Evolutionary conservation across 1,139 yeast genomes (phyloP).

Genomic region (Eremothecium gossypii): DNA sequence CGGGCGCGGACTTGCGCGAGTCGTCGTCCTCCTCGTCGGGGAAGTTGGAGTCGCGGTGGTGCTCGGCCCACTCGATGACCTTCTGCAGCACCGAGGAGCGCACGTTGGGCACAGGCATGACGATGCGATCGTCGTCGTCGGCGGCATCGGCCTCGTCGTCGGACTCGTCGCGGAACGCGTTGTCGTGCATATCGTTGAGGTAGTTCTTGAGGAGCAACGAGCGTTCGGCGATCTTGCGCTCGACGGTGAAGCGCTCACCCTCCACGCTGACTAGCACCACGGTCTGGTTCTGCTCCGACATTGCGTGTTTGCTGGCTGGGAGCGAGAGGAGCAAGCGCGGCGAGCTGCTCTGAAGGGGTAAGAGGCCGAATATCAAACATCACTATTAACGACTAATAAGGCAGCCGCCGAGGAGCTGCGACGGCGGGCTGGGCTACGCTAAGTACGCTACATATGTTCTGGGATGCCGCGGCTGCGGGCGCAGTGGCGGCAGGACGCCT

Average conservation of each 20-base stretch:
- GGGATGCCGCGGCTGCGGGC: too few species aligned
- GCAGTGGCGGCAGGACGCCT: too few species aligned
- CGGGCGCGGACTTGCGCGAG: slow-evolving; percentile 73
- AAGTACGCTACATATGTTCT: too few species aligned
- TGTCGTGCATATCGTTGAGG: slow-evolving; percentile 70
- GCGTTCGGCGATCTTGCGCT: slow-evolving; percentile 80
- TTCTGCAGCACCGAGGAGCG: slow-evolving; percentile 79
- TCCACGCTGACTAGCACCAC: slow-evolving; percentile 62
- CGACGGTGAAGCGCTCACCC: slow-evolving; percentile 65
- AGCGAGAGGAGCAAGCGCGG: too few species aligned
- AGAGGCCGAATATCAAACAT: too few species aligned
- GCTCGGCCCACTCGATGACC: slow-evolving; percentile 95
- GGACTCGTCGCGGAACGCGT: slow-evolving; percentile 43
- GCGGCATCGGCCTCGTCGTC: slow-evolving; percentile 35
- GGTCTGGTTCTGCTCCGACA: slow-evolving; percentile 16
- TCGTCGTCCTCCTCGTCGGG: slow-evolving; percentile 75
- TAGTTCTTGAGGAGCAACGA: slow-evolving; percentile 82
- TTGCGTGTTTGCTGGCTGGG: neutral
- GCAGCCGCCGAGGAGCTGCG: too few species aligned
- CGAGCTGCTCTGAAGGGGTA: too few species aligned
- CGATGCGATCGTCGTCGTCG: slow-evolving; percentile 54
- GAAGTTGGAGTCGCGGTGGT: slow-evolving; percentile 78
- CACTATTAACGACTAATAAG: too few species aligned
- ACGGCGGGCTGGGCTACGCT: too few species aligned
- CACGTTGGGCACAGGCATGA: slow-evolving; percentile 89